Evolutionary conservation across 805 yeast species (phyloP), one percentile per base, ranked within the genome.

Genomic region (Peterozyma toletana): DNA sequence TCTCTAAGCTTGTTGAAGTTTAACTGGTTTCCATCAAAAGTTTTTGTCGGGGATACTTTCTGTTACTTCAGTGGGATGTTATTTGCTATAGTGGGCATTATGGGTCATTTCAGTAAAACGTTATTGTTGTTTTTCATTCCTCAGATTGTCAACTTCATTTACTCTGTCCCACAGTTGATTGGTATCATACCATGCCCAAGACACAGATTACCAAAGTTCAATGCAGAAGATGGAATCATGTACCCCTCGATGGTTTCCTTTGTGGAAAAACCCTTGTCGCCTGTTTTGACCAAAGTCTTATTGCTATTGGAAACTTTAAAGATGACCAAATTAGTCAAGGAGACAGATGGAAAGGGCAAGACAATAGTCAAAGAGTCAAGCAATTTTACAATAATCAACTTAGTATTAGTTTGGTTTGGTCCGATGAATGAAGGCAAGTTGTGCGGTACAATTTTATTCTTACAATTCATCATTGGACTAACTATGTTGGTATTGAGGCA

Each of bases 31-130:
- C 99, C 99, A 0, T 88, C 99, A 0, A 66, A 66, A 45, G 98
- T 88, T 1, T 93, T 93, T 65, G 99, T 93, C 7, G 99, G 99
- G 30, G 99, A 93, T 59, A 91, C 99, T 0, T 93, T 85, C 68
- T 93, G 99, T 65, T 93, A 93, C 64, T 90, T 93, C 62, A 88
- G 96, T 21, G 99, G 99, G 3, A 93, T 93, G 99, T 96, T 93
- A 1, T 89, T 93, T 63, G 99, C 98, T 0, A 93, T 90, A 27
- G 96, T 87, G 30, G 98, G 97, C 1, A 93, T 93, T 33, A 72
- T 87, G 46, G 98, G 98, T 1, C 99, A 93, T 67, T 93, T 90
- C 62, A 87, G 96, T 37, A 93, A 93, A 64, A 93, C 99, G 0
- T 68, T 91, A 52, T 68, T 93, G 63, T 63, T 90, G 31, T 83